Base-by-base conservation (phyloP, 2,329 filamentous ascomycete species). In the Sporothrix euskadiensis region DNA sequence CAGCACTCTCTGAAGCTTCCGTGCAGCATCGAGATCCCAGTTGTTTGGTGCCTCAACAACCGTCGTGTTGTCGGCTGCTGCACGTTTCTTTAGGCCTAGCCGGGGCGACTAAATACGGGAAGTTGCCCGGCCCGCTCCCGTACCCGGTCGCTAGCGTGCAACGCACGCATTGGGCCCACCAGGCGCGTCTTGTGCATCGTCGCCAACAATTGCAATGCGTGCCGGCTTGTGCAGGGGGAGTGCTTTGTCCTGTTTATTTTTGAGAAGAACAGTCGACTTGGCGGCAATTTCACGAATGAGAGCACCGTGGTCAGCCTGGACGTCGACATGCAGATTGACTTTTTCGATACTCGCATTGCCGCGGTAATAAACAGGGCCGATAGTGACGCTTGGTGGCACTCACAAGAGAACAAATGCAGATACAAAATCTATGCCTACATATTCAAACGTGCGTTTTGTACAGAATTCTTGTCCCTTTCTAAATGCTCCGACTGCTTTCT, bases 61-160 rank as follows among this genome's bases (percentile, higher is more conserved):
- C 86, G 83, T 85, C 86, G 77, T 87, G 83, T 84, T 1, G 87
- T 88, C 16, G 4, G 86, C 86, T 78, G 89, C 86, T 91, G 90
- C 39, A 69, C 84, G 57, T 83, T 82, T 69, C 88, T 83, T 66
- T 78, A 83, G 81, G 90, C 2, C 86, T 84, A n/a, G 74, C 86
- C 0, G 94, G 94, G 32, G 92, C 88, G 41, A 97, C 83, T 1
- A 97, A 85, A 78, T 96, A 97, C 4, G 92, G 91, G 75, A 94
- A 94, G 32, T 97, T 89, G 2, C 93, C 93, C 0, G 93, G 89
- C 1, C 94, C 94, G 10, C 92, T 95, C 14, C 94, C 94, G 93
- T 94, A 97, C 8, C 94, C 94, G 70, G 91, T 91, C 1, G 88
- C 93, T 9, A 97, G 84, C 0, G 94, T 96, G 1, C 93, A 1